Evolutionary conservation across 2,329 filamentous ascomycete species (phyloP), one percentile per base, ranked within the genome.

Genomic region (Cladosporium sp.): DNA sequence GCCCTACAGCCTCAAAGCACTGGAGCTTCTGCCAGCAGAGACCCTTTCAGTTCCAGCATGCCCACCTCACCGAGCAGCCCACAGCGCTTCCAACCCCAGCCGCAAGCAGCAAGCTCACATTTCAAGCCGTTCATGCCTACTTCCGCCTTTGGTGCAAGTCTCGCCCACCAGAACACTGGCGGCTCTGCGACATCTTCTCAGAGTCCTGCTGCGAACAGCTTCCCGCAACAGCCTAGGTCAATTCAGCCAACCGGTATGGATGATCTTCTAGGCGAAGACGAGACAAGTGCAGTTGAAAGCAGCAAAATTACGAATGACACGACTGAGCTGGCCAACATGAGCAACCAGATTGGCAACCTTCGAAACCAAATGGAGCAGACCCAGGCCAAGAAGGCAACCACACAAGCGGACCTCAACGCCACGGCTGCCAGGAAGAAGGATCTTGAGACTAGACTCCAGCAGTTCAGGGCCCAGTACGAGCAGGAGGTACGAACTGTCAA

Each of bases 331-430:
- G 95, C 93, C 61, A 98, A 99, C 76, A 84, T 99, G 72, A 97
- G 94, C 0, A 98, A 96, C 77, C 95, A 98, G 78, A 92, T 99
- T 70, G 90, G 92, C 36, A 94, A 91, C 2, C 81, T 99, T 65
- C 91, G 93, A 0, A 96, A 90, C 75, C 93, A 99, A 80, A 97
- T 96, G 88, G 92, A 97, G 76, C 92, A 94, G 71, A 90, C 97
- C 1, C 92, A 96, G 76, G 87, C 85, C 38, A 94, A 97, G 79
- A 90, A 93, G 69, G 86, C 83, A 5, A 87, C 87, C 2, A 90
- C 91, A 0, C 93, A 97, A 78, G 90, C 90, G 70, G 92, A 97
- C 67, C 81, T 98, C 61, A 91, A 86, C 68, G 92, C 93, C 74
- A 89, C 91, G 36, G 92, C 86, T 61, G 88, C 89, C 14, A 93